Conservation (phyloP, 345 rosid genomes). For the Cardiospermum halicacabum region DNA sequence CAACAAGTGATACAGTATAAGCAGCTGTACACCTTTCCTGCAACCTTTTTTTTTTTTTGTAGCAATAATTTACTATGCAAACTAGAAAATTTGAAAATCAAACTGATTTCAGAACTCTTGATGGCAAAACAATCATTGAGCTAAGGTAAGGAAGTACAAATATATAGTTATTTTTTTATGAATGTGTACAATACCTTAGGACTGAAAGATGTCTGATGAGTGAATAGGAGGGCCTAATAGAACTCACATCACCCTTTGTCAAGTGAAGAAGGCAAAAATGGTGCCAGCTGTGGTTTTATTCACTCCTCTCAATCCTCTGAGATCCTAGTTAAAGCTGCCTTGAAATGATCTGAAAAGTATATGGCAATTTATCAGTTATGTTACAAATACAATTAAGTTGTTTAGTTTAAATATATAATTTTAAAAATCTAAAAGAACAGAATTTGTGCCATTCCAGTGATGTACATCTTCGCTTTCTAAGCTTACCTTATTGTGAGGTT, state of each 20-base stretch:
- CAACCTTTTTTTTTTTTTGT: constrained; percentile 17
- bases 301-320: constrained; percentile 94
- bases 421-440: constrained; percentile 23
- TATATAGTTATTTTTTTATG: background rate
- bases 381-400: background rate
- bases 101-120: no score
- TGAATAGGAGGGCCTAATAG: constrained; percentile 52
- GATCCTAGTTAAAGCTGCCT: constrained; percentile 69
- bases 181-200: constrained; percentile 61
- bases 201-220: constrained; percentile 48
- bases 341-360: constrained; percentile 77
- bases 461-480: constrained; percentile 30
- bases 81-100: background rate
- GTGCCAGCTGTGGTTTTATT: constrained; percentile 57
- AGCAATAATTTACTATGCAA: background rate
- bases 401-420: constrained; percentile 1
- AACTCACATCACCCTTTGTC: constrained; percentile 57
- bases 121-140: no score
- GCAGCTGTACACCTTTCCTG: constrained; percentile 98
- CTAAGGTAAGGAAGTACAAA: no score
- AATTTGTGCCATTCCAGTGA: constrained; percentile 46
- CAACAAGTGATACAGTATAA: constrained; percentile 72
- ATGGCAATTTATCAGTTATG: constrained; percentile 6
- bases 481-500: constrained; percentile 33
- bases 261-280: constrained; percentile 48